Conservation (phyloP, 2,329 filamentous ascomycete species). For the Fusarium sp. region DNA sequence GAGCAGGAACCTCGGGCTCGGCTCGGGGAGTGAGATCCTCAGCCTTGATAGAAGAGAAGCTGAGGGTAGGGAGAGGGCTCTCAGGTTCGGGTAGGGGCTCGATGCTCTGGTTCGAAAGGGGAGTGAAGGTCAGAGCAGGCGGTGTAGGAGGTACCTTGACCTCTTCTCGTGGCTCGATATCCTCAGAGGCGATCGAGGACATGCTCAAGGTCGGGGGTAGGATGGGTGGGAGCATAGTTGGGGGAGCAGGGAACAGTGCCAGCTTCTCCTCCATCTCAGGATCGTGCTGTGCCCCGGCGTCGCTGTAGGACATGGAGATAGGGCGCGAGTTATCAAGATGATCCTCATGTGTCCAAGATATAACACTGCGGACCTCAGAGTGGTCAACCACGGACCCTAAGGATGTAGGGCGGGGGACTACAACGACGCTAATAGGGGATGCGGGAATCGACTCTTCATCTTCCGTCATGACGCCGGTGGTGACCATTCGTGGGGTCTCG, state of each 20-base stretch:
- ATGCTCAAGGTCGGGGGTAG: slow-evolving; percentile 55
- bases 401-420: slow-evolving; percentile 54
- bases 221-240: slow-evolving; percentile 54
- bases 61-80: slow-evolving; percentile 49
- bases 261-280: slow-evolving; percentile 64
- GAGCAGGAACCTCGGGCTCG: slow-evolving; percentile 15
- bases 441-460: slow-evolving; percentile 33
- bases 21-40: slow-evolving; percentile 49
- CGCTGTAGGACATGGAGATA: slow-evolving; percentile 65
- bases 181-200: slow-evolving; percentile 59
- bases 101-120: slow-evolving; percentile 53
- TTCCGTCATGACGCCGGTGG: slow-evolving; percentile 22
- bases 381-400: slow-evolving; percentile 56
- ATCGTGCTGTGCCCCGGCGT: slow-evolving; percentile 65
- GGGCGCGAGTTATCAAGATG: slow-evolving; percentile 54
- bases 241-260: slow-evolving; percentile 67
- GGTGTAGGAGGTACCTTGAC: slow-evolving; percentile 47
- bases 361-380: slow-evolving; percentile 38
- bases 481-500: slow-evolving; percentile 18
- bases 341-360: slow-evolving; percentile 43
- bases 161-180: slow-evolving; percentile 59
- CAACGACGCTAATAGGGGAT: slow-evolving; percentile 46
- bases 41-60: slow-evolving; percentile 54
- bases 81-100: slow-evolving; percentile 56
- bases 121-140: slow-evolving; percentile 50